A percentile compares a stretch with the other conserved stretches of the same genome.
phyloP scores from a whole-genome alignment of 371 early-diverging fungal genomes.

The Mucor velutinosus region DNA sequence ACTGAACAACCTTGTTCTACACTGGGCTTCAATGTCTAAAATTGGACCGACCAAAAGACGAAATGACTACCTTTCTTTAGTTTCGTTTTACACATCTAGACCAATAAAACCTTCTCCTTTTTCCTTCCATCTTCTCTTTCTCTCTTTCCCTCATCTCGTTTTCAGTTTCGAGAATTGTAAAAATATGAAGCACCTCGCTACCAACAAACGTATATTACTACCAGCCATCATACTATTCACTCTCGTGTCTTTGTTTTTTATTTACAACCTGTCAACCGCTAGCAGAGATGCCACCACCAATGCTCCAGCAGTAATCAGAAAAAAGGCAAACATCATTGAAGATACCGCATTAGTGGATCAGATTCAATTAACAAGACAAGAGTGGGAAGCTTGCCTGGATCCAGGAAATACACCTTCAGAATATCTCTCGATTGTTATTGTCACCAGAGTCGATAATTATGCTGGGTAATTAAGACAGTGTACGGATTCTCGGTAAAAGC shows the following conservation, averaged over 20 bases:
- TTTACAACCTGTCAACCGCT: slow-evolving; percentile 3
- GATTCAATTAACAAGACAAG: slow-evolving; percentile 14
- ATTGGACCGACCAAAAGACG: background rate
- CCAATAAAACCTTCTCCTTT: slow-evolving; percentile 4
- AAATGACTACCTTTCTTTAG: slow-evolving; percentile 3
- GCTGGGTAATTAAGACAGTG: slow-evolving; percentile 21
- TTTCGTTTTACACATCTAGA: background rate
- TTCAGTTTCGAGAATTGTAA: background rate
- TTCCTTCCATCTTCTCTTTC: background rate
- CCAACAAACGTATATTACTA: slow-evolving; percentile 9
- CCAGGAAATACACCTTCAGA: slow-evolving; percentile 17
- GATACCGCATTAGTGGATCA: slow-evolving; percentile 19
- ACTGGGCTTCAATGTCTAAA: background rate
- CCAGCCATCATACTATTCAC: slow-evolving; percentile 11
- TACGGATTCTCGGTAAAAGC: background rate
- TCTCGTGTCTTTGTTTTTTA: slow-evolving; percentile 7
- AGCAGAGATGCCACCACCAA: background rate
- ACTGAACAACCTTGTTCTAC: background rate
- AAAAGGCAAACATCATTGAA: slow-evolving; percentile 5
- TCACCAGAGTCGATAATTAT: slow-evolving; percentile 35
- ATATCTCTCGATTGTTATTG: slow-evolving; percentile 37
- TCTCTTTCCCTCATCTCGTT: background rate
- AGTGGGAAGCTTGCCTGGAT: slow-evolving; percentile 24
- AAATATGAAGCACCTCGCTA: slow-evolving; percentile 7
- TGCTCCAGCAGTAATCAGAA: background rate